A percentile compares a stretch with the other conserved stretches of the same genome.
Evolutionary conservation across 495 filamentous ascomycete genomes (phyloP).

Genomic region (Penicillium paradoxum): DNA sequence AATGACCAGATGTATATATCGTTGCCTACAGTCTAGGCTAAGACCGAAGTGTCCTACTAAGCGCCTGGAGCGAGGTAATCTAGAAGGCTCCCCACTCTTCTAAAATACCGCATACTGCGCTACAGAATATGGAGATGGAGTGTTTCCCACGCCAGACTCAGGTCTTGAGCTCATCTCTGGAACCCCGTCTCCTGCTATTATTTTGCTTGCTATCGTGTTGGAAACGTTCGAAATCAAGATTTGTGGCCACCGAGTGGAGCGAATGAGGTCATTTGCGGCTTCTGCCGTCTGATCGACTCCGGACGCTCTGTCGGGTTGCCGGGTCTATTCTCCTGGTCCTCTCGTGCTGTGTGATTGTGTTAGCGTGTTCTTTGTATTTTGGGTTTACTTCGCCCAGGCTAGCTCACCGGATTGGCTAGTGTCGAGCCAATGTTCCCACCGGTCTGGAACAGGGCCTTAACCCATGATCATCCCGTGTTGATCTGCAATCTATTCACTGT

Average conservation of each 20-base stretch:
- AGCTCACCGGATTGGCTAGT: not conserved
- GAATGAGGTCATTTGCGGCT: conserved; percentile 26
- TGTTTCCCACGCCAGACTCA: no score
- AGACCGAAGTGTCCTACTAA: no score
- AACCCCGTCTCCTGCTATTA: no score
- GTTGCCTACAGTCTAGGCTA: no score
- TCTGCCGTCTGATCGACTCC: conserved; percentile 24
- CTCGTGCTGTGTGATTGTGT: no score
- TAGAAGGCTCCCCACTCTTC: no score
- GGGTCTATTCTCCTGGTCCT: not conserved
- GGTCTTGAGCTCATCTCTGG: not conserved
- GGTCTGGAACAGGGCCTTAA: not conserved
- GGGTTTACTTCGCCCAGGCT: not conserved
- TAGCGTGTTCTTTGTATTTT: no score
- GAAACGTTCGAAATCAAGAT: conserved; percentile 19
- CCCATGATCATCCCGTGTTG: not conserved
- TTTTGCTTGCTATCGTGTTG: no score
- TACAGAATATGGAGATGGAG: no score
- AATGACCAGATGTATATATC: no score
- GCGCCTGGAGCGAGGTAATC: no score
- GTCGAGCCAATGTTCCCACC: not conserved
- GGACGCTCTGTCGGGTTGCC: not conserved
- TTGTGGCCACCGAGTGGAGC: conserved; percentile 10
- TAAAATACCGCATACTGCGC: no score
- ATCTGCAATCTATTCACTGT: not conserved